These are phyloP conservation scores for Sesbania bispinosa DNA, from an alignment of 306 rosid species.

Conservation along the genomic window DNA sequence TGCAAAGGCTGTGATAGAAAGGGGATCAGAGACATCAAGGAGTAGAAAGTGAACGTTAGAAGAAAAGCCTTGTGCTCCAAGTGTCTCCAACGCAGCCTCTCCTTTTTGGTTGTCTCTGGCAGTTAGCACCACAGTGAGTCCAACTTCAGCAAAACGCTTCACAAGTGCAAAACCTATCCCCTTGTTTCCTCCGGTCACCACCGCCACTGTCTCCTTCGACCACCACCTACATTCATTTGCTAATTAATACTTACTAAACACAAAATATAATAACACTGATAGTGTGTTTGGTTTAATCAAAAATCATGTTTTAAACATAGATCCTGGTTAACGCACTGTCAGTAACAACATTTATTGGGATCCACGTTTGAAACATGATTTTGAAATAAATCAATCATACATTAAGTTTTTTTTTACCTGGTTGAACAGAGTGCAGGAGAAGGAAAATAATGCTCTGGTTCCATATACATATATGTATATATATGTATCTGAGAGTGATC, in stretches of 20 bases:
- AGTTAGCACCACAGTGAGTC: constrained; percentile 60
- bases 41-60: constrained; percentile 35
- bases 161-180: constrained; percentile 84
- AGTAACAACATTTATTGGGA: no score
- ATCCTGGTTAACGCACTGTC: no score
- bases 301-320: no score
- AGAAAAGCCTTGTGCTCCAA: constrained; percentile 40
- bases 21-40: constrained; percentile 71
- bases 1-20: constrained; percentile 52
- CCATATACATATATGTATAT: no score
- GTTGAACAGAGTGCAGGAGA: constrained; percentile 21
- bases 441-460: constrained; percentile 33
- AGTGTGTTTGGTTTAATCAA: no score
- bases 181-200: constrained; percentile 86
- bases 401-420: no score
- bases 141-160: constrained; percentile 61
- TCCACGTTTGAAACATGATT: no score
- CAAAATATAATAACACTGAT: neutral
- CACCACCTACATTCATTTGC: constrained; percentile 77
- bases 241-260: no score
- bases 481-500: neutral
- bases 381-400: no score
- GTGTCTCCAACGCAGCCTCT: constrained; percentile 39
- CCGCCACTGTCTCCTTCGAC: constrained; percentile 67
- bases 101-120: constrained; percentile 69